A percentile compares a stretch with the other conserved stretches of the same genome.
Evolutionary conservation across 805 yeast species (phyloP).

Genomic region (Diddensiella santjacobensis): DNA sequence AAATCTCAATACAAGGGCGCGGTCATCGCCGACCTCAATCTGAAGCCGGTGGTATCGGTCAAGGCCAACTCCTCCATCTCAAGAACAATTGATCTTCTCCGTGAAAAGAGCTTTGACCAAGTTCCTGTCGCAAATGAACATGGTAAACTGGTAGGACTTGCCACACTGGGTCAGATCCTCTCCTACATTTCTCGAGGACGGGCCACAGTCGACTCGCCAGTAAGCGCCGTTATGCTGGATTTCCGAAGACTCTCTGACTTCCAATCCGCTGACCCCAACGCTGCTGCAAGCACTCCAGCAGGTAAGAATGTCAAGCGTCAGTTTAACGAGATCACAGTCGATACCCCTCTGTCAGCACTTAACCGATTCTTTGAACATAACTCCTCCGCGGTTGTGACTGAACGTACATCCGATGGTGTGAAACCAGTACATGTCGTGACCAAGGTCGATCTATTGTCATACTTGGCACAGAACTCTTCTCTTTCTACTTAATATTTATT

Average conservation of each 20-base stretch:
- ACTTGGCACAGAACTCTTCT: constrained; percentile 28
- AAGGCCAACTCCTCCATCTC: constrained; percentile 54
- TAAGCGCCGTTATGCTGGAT: constrained; percentile 61
- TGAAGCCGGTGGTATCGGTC: constrained; percentile 79
- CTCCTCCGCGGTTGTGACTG: constrained; percentile 80
- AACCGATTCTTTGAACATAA: constrained; percentile 79
- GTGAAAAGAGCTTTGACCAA: constrained; percentile 78
- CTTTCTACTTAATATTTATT: neutral
- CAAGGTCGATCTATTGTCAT: constrained; percentile 73
- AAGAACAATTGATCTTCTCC: constrained; percentile 64
- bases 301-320: constrained; percentile 52
- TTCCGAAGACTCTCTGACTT: constrained; percentile 59
- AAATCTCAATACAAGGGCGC: constrained; percentile 45
- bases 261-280: constrained; percentile 52
- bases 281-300: constrained; percentile 23
- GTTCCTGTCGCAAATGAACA: constrained; percentile 62
- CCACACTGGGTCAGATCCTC: constrained; percentile 69
- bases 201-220: constrained; percentile 52
- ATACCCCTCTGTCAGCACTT: constrained; percentile 62
- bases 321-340: constrained; percentile 61
- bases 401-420: constrained; percentile 41
- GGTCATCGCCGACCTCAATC: constrained; percentile 63
- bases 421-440: constrained; percentile 83
- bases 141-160: constrained; percentile 68
- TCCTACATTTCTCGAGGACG: constrained; percentile 61